A percentile compares a stretch with the other conserved stretches of the same genome.
These are phyloP conservation scores for Xylaria sp. DNA, from an alignment of 2,329 filamentous ascomycete genomes.

Conservation along the genomic window DNA sequence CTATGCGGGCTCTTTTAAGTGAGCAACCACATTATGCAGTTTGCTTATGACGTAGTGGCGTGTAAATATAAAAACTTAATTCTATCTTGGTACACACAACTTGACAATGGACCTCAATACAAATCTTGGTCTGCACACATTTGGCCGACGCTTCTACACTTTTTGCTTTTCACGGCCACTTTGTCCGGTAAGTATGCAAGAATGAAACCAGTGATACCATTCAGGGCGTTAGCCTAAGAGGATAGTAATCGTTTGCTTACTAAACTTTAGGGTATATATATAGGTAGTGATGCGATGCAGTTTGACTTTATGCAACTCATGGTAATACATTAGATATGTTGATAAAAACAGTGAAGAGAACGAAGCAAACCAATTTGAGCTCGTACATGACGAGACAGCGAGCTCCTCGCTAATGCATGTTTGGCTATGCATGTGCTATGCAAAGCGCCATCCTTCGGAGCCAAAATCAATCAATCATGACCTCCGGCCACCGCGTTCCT, in stretches of 20 bases:
- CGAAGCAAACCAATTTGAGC: slow-evolving; percentile 9
- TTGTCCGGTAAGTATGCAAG: neutral
- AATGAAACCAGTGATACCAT: neutral
- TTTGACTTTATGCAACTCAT: slow-evolving; percentile 8
- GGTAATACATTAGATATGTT: slow-evolving; percentile 11
- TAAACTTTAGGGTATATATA: slow-evolving; percentile 5
- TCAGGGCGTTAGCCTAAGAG: neutral
- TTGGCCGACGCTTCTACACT: neutral
- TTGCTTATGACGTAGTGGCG: slow-evolving; percentile 3
- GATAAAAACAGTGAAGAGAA: slow-evolving; percentile 17
- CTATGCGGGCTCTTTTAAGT: neutral
- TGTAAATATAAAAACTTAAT: neutral
- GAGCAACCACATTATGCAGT: neutral
- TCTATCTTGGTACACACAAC: neutral
- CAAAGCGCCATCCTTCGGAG: slow-evolving; percentile 28
- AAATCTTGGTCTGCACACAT: neutral
- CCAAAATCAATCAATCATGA: slow-evolving; percentile 24
- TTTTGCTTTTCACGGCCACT: neutral
- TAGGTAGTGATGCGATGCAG: slow-evolving; percentile 16
- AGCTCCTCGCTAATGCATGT: slow-evolving; percentile 34
- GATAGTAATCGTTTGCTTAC: slow-evolving; percentile 13
- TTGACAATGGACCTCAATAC: neutral
- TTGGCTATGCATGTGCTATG: slow-evolving; percentile 31
- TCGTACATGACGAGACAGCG: slow-evolving; percentile 21
- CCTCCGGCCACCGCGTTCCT: neutral